These are phyloP conservation scores for Fusarium dimerum DNA, from an alignment of 2,329 filamentous ascomycete species.

Conservation along the genomic window DNA sequence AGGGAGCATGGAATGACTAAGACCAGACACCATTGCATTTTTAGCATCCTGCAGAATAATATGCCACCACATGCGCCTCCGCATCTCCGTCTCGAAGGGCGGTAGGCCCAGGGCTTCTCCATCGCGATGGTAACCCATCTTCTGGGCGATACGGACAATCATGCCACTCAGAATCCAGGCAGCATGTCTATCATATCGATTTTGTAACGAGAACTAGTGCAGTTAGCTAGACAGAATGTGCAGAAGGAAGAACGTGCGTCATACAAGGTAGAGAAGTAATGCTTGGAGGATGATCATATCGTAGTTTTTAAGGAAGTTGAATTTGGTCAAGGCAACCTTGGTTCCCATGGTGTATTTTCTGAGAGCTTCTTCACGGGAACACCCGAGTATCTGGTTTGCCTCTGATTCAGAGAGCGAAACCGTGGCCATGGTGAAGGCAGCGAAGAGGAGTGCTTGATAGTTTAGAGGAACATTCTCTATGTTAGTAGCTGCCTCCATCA, in stretches of 20 bases:
- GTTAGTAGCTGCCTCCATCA: conserved; percentile 63
- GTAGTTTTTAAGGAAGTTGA: conserved; percentile 59
- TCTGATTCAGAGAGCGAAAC: conserved; percentile 58
- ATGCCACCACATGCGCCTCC: conserved; percentile 68
- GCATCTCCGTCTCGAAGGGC: conserved; percentile 67
- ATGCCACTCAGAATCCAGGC: conserved; percentile 63
- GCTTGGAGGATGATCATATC: conserved; percentile 62
- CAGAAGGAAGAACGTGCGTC: background rate
- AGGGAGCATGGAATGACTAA: conserved; percentile 53
- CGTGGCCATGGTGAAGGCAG: conserved; percentile 65
- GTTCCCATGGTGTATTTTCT: conserved; percentile 54
- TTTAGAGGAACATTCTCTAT: conserved; percentile 56
- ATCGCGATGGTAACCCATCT: conserved; percentile 67
- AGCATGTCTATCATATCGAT: conserved; percentile 59
- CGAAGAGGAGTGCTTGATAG: conserved; percentile 62
- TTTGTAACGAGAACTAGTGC: conserved; percentile 54
- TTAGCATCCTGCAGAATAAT: conserved; percentile 60
- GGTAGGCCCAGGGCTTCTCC: conserved; percentile 56
- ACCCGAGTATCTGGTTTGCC: conserved; percentile 53
- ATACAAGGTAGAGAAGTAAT: conserved; percentile 58
- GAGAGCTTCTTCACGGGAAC: conserved; percentile 50
- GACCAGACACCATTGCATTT: conserved; percentile 58
- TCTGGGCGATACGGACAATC: conserved; percentile 64
- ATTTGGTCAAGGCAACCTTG: conserved; percentile 49
- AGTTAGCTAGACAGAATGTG: conserved; percentile 11